Evolutionary conservation across 2,329 filamentous ascomycete species (phyloP).

Genomic region (Aureobasidium sp.): DNA sequence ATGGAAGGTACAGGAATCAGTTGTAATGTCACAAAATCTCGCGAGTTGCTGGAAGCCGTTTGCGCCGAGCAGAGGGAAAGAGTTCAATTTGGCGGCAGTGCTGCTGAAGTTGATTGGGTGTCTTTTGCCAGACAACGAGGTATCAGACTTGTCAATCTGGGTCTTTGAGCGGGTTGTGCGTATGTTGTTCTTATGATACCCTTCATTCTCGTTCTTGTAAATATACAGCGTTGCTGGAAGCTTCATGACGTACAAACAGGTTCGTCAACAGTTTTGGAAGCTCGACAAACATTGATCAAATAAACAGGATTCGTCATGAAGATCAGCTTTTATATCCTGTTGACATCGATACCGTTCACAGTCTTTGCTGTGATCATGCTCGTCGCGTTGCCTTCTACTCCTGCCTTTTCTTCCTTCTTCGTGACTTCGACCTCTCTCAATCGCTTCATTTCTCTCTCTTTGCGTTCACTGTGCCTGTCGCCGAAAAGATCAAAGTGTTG

Average conservation of each 20-base stretch:
- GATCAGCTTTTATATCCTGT: not conserved
- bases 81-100: constrained; percentile 34
- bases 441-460: constrained; percentile 32
- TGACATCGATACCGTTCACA: constrained; percentile 5
- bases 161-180: constrained; percentile 25
- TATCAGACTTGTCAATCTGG: constrained; percentile 45
- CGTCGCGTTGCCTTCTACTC: not conserved
- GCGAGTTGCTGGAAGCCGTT: constrained; percentile 41
- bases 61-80: constrained; percentile 42
- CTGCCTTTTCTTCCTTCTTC: not conserved
- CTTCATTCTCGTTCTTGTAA: not conserved
- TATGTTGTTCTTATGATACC: not conserved
- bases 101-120: constrained; percentile 45
- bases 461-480: constrained; percentile 57
- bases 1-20: constrained; percentile 45
- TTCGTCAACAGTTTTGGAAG: too few relatives aligned
- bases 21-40: constrained; percentile 39
- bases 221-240: too few relatives aligned
- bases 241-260: too few relatives aligned
- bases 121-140: constrained; percentile 40
- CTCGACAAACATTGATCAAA: too few relatives aligned
- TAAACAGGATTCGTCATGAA: not conserved
- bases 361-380: not conserved
- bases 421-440: constrained; percentile 4
- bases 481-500: constrained; percentile 54